These are phyloP conservation scores for Alternaria ventricosa DNA, from an alignment of 2,329 filamentous ascomycete species.

Conservation along the genomic window DNA sequence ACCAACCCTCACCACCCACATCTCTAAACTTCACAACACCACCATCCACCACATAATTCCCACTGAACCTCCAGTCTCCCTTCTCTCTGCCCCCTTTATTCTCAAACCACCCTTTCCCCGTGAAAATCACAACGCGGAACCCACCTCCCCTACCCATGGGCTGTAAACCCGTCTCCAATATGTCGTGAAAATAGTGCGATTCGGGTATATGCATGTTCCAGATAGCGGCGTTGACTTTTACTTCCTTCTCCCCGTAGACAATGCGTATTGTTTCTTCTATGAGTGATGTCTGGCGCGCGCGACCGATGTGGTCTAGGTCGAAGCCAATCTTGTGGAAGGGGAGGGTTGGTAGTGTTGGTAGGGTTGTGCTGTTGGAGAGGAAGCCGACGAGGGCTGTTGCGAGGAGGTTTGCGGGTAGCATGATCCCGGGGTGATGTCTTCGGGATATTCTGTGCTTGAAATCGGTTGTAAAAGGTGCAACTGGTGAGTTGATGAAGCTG, in stretches of 20 bases:
- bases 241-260: background rate
- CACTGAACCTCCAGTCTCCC: background rate
- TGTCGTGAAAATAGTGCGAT: slow-evolving; percentile 5
- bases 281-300: background rate
- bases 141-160: slow-evolving; percentile 7
- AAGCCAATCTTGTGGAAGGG: slow-evolving; percentile 8
- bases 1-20: too few species aligned
- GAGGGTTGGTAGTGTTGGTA: background rate
- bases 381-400: background rate
- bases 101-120: background rate
- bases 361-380: background rate
- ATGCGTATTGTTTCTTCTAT: slow-evolving; percentile 4
- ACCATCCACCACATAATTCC: background rate
- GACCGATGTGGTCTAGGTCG: slow-evolving; percentile 11
- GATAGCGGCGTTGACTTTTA: slow-evolving; percentile 2
- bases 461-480: too few species aligned
- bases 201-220: slow-evolving; percentile 19
- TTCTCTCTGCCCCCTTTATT: background rate
- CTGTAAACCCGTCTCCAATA: slow-evolving; percentile 2
- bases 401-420: background rate
- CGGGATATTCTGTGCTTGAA: too few species aligned
- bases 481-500: too few species aligned
- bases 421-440: background rate
- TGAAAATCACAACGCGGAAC: slow-evolving; percentile 4
- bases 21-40: background rate